These are phyloP conservation scores for Penicillium decumbens DNA, from an alignment of 2,329 filamentous ascomycete genomes.

Conservation along the genomic window DNA sequence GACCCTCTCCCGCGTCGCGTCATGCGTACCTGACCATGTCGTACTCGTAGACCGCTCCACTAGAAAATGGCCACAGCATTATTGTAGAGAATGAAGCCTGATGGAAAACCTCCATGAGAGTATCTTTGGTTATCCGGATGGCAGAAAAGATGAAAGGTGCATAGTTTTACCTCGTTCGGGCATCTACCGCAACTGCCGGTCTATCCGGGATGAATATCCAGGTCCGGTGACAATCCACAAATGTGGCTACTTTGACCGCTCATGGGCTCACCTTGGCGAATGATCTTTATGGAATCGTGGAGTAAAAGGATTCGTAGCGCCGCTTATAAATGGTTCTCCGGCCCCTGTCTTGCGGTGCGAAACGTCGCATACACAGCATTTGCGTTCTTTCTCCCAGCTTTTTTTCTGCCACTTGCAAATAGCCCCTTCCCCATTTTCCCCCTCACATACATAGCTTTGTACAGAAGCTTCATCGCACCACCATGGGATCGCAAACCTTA, in stretches of 20 bases:
- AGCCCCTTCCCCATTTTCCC: not conserved
- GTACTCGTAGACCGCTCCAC: conserved; percentile 2
- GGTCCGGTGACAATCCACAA: conserved; percentile 24
- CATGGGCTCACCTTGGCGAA: conserved; percentile 8
- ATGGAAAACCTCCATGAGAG: not conserved
- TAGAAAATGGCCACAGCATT: not conserved
- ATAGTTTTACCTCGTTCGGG: not conserved
- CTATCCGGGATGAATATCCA: conserved; percentile 22
- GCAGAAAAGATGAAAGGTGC: not conserved
- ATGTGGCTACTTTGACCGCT: conserved; percentile 18
- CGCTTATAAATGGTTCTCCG: conserved; percentile 23
- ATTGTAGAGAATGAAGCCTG: not conserved
- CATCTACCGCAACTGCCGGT: conserved; percentile 18
- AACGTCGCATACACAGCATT: conserved; percentile 1
- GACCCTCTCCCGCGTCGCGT: conserved; percentile 19
- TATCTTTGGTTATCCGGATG: not conserved
- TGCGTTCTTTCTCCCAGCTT: conserved; percentile 1
- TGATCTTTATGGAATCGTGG: conserved; percentile 12
- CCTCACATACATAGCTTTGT: conserved; percentile 1
- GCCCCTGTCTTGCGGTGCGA: conserved; percentile 10
- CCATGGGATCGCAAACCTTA: conserved; percentile 21
- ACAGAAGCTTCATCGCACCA: conserved; percentile 4
- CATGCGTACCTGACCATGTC: conserved; percentile 17
- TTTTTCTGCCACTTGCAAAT: not conserved
- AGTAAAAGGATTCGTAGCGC: conserved; percentile 10